phyloP scores from a whole-genome alignment of 2,329 filamentous ascomycete genomes.

The Apiospora koreana region DNA sequence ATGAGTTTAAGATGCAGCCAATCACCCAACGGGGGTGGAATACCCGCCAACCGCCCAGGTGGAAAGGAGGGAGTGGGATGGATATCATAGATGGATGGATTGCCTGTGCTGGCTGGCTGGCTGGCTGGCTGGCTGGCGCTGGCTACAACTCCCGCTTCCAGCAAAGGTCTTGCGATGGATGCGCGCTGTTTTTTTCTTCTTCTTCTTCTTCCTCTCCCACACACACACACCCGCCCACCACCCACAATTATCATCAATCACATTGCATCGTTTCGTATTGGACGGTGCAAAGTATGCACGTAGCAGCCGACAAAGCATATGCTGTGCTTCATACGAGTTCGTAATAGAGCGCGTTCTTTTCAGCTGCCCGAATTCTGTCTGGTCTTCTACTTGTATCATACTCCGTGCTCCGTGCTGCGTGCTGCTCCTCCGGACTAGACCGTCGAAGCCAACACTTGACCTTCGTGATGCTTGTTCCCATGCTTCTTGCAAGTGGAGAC shows the following conservation, averaged over 20 bases:
- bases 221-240: neutral
- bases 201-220: neutral
- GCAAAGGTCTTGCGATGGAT: neutral
- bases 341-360: neutral
- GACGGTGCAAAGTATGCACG: neutral
- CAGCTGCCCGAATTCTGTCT: neutral
- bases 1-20: slow-evolving; percentile 2
- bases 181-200: neutral
- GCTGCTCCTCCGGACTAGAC: too few species aligned
- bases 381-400: neutral
- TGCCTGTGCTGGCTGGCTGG: neutral
- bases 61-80: neutral
- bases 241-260: neutral
- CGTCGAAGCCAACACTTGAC: neutral
- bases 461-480: slow-evolving; percentile 7
- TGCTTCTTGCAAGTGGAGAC: neutral
- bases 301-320: neutral
- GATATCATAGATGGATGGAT: neutral
- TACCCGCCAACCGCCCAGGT: neutral
- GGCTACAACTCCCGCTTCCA: neutral
- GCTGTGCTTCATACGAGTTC: neutral
- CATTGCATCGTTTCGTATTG: neutral
- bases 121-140: neutral
- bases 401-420: too few species aligned
- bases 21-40: neutral